A percentile compares a stretch with the other conserved stretches of the same genome.
Conservation (phyloP, 495 filamentous ascomycete species). For the Trichoderma orchidacearum region DNA sequence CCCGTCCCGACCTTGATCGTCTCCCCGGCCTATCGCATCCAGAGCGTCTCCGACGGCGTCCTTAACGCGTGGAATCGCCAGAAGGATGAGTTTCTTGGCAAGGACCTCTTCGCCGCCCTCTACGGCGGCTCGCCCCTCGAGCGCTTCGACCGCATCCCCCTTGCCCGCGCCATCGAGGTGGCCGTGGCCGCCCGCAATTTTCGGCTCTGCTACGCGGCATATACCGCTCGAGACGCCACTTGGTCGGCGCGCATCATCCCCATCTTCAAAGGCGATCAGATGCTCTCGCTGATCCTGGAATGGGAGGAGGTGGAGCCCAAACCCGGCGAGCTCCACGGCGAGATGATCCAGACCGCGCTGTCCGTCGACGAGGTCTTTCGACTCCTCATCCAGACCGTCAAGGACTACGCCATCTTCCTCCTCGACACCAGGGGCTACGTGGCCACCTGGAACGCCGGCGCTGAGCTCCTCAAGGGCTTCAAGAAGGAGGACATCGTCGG, state of each 20-base stretch:
- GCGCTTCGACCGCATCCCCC: slow-evolving; percentile 20
- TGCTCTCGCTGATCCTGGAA: slow-evolving; percentile 37
- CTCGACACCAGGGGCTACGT: slow-evolving; percentile 44
- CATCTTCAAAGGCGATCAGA: slow-evolving; percentile 28
- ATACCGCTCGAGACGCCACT: slow-evolving; percentile 8
- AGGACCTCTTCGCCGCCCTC: slow-evolving; percentile 27
- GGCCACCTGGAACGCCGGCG: slow-evolving; percentile 49
- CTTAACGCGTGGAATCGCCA: slow-evolving; percentile 19
- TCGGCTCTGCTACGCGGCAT: slow-evolving; percentile 13
- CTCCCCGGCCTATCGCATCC: slow-evolving; percentile 28
- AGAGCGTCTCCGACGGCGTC: slow-evolving; percentile 37
- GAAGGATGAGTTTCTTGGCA: slow-evolving; percentile 25
- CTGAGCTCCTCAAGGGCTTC: slow-evolving; percentile 47
- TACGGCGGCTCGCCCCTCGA: slow-evolving; percentile 18
- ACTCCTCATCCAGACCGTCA: slow-evolving; percentile 49
- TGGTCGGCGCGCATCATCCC: slow-evolving; percentile 36
- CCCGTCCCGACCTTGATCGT: slow-evolving; percentile 38
- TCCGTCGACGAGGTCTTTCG: slow-evolving; percentile 42
- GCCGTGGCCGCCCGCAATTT: slow-evolving; percentile 25
- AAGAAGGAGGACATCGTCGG: slow-evolving; percentile 42
- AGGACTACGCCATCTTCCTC: slow-evolving; percentile 58
- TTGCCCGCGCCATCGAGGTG: slow-evolving; percentile 29
- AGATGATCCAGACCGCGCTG: slow-evolving; percentile 25
- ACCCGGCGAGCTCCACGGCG: slow-evolving; percentile 15
- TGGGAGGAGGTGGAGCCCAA: slow-evolving; percentile 19